Percentiles rank a stretch among this genome's conserved stretches.
Evolutionary conservation across 768 basidiomycete species (phyloP).

Genomic region (Punctularia strigosozonata): DNA sequence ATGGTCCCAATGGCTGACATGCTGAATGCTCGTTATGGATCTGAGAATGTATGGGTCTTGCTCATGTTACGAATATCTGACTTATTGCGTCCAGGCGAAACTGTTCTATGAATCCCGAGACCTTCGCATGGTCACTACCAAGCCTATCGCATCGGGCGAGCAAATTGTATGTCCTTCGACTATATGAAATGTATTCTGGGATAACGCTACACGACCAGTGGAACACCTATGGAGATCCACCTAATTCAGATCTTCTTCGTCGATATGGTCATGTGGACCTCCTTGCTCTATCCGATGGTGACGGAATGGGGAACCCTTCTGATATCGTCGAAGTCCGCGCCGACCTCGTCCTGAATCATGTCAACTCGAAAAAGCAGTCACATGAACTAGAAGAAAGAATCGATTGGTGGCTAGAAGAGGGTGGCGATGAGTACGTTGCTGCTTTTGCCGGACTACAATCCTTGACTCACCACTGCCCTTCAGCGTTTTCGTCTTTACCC

Average conservation of each 20-base stretch:
- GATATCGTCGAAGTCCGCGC: constrained; percentile 73
- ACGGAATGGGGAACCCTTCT: constrained; percentile 58
- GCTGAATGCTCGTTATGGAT: constrained; percentile 79
- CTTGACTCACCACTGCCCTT: background rate
- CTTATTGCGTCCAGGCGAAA: constrained; percentile 44
- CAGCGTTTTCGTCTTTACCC: constrained; percentile 47
- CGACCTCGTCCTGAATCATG: constrained; percentile 45
- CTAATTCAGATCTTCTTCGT: constrained; percentile 88
- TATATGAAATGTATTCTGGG: background rate
- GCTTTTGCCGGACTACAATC: constrained; percentile 6
- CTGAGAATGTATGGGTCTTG: constrained; percentile 59
- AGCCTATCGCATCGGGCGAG: constrained; percentile 58
- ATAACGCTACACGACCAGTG: constrained; percentile 35
- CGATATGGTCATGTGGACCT: constrained; percentile 90
- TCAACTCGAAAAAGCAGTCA: constrained; percentile 11
- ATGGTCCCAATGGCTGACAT: constrained; percentile 98
- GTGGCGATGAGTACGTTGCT: constrained; percentile 71
- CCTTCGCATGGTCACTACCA: constrained; percentile 76
- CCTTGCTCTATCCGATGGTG: constrained; percentile 37
- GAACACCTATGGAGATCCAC: constrained; percentile 92
- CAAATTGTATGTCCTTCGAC: constrained; percentile 53
- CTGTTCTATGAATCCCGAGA: constrained; percentile 66
- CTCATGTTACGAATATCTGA: constrained; percentile 4
- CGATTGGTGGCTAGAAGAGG: constrained; percentile 90
- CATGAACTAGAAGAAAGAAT: constrained; percentile 40